A percentile compares a stretch with the other conserved stretches of the same genome.
These are phyloP conservation scores for Harringtonia aguacate DNA, from an alignment of 2,329 filamentous ascomycete species.

Conservation along the genomic window DNA sequence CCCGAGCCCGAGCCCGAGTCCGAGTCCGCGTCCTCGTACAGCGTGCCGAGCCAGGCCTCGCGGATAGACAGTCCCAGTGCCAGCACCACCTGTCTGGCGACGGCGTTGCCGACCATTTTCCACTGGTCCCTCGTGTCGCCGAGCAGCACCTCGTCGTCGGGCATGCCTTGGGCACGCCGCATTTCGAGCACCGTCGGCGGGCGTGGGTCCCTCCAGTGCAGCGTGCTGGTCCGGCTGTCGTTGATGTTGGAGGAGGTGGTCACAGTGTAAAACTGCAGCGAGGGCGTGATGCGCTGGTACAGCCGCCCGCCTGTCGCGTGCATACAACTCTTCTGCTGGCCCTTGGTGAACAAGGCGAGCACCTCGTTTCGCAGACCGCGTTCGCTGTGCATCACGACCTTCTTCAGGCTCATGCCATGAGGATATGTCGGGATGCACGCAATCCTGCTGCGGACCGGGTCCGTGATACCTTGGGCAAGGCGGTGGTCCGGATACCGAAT, in stretches of 20 bases:
- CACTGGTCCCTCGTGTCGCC: conserved; percentile 46
- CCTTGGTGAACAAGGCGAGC: conserved; percentile 26
- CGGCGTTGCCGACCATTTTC: conserved; percentile 65
- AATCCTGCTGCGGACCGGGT: conserved; percentile 33
- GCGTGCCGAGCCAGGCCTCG: conserved; percentile 39
- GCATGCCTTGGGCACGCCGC: conserved; percentile 58
- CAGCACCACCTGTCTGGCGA: conserved; percentile 57
- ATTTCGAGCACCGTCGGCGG: conserved; percentile 55
- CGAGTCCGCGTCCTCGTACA: conserved; percentile 19
- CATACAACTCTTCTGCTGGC: conserved; percentile 7
- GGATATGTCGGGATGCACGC: conserved; percentile 49
- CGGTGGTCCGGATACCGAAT: conserved; percentile 60
- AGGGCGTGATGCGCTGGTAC: conserved; percentile 32
- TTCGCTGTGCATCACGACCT: conserved; percentile 28
- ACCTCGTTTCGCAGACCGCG: conserved; percentile 28
- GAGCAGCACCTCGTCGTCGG: conserved; percentile 59
- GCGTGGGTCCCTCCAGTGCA: conserved; percentile 60
- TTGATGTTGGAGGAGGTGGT: conserved; percentile 39
- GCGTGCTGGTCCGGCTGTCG: conserved; percentile 43
- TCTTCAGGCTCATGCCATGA: conserved; percentile 39
- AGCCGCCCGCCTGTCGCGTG: conserved; percentile 10
- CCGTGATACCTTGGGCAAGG: conserved; percentile 28
- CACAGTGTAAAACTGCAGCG: conserved; percentile 49
- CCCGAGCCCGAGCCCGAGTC: no score
- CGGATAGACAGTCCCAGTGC: conserved; percentile 54